Evolutionary conservation across 176 grass and related monocot genomes (phyloP).

Genomic region (Aegilops umbellulata): DNA sequence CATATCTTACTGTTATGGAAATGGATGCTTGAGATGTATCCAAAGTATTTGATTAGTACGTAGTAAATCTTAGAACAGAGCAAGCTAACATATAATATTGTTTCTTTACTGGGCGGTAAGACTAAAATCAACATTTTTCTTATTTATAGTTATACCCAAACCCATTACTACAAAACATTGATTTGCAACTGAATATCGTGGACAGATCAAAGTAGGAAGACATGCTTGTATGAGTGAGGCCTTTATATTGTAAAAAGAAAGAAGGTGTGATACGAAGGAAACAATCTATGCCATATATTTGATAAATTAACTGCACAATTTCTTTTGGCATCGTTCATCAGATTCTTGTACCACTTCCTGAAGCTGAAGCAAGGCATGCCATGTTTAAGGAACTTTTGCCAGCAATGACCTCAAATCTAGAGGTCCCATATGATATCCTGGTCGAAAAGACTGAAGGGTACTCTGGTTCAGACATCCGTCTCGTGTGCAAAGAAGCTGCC

Average conservation of each 20-base stretch:
- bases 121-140: neutral
- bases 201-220: conserved; percentile 10
- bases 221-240: neutral
- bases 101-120: neutral
- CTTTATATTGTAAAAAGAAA: neutral
- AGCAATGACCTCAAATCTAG: conserved; percentile 38
- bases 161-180: neutral
- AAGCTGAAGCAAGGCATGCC: conserved; percentile 77
- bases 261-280: neutral
- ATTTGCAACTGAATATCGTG: neutral
- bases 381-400: conserved; percentile 90
- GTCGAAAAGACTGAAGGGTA: conserved; percentile 84
- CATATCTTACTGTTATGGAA: neutral
- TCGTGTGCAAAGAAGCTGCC: conserved; percentile 94
- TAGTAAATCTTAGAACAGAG: neutral
- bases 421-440: conserved; percentile 61
- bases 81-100: neutral
- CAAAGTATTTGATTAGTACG: neutral
- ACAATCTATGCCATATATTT: neutral
- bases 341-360: conserved; percentile 96
- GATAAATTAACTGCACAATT: neutral
- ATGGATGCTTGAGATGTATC: neutral
- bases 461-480: conserved; percentile 90
- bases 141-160: neutral
- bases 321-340: conserved; percentile 5